A percentile compares a stretch with the other conserved stretches of the same genome.
These are phyloP conservation scores for Porodaedalea pini DNA, from an alignment of 1,284 basidiomycete genomes.

Conservation along the genomic window DNA sequence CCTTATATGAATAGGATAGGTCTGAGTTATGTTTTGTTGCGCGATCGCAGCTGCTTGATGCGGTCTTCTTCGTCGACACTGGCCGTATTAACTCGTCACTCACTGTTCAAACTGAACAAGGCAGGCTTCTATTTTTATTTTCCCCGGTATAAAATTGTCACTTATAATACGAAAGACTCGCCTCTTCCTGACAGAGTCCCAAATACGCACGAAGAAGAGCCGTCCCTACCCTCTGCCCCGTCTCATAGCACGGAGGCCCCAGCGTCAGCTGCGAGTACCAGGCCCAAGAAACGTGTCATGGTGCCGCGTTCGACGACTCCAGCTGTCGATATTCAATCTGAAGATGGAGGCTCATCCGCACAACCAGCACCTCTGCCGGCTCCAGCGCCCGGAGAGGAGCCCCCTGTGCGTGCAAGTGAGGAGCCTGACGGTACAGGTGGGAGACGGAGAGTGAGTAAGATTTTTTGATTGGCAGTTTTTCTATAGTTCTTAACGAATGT, in stretches of 20 bases:
- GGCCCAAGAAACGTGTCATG: background rate
- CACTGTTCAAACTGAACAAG: background rate
- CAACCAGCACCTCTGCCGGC: background rate
- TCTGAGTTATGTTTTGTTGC: slow-evolving; percentile 29
- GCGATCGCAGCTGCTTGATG: slow-evolving; percentile 30
- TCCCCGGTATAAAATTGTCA: background rate
- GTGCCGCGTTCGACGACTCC: background rate
- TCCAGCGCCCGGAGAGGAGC: background rate
- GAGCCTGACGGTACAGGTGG: background rate
- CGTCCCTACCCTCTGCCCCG: slow-evolving; percentile 26
- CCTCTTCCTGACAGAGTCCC: slow-evolving; percentile 31
- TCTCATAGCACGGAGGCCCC: slow-evolving; percentile 22
- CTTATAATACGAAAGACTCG: slow-evolving; percentile 18
- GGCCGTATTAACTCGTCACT: slow-evolving; percentile 28
- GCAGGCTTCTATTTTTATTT: background rate
- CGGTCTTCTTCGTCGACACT: slow-evolving; percentile 31
- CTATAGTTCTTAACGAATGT: background rate
- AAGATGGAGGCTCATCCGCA: background rate
- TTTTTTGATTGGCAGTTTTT: background rate
- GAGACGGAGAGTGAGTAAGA: slow-evolving; percentile 5
- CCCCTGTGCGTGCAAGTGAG: slow-evolving; percentile 1
- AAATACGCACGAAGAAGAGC: slow-evolving; percentile 33
- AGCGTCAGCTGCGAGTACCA: background rate
- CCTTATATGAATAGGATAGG: slow-evolving; percentile 22
- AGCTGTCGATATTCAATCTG: background rate